Conservation (phyloP, 768 basidiomycete genomes). For the Suillus brevipes region DNA sequence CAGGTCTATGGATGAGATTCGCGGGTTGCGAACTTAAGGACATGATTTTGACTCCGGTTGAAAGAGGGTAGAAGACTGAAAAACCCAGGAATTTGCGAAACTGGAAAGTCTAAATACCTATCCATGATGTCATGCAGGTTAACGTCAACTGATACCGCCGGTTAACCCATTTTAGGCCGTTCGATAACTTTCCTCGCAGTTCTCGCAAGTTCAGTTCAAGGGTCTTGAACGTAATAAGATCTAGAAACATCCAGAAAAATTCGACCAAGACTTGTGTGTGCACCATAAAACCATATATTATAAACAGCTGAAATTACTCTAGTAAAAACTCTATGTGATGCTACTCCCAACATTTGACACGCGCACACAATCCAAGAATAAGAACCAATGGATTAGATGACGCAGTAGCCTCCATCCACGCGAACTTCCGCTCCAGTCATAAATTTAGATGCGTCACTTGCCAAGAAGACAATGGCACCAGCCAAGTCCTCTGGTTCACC, state of each 20-base stretch:
- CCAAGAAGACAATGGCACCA: slow-evolving; percentile 87
- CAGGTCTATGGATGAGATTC: neutral
- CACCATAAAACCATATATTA: neutral
- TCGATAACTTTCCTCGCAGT: neutral
- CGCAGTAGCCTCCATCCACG: slow-evolving; percentile 89
- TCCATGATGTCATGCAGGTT: slow-evolving; percentile 7
- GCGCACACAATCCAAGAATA: neutral
- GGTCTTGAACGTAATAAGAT: neutral
- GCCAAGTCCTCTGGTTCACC: slow-evolving; percentile 92
- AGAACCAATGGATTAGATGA: slow-evolving; percentile 41
- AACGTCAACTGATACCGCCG: neutral
- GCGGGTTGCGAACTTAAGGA: slow-evolving; percentile 9
- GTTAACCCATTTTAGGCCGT: neutral
- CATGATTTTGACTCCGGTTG: slow-evolving; percentile 20
- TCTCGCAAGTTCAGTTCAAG: neutral
- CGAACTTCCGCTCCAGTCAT: slow-evolving; percentile 86
- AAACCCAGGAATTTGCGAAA: neutral
- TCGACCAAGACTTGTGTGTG: neutral
- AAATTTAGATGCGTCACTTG: slow-evolving; percentile 87
- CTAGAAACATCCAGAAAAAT: neutral
- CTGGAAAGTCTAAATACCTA: neutral
- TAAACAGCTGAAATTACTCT: slow-evolving; percentile 7
- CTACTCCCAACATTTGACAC: slow-evolving; percentile 13
- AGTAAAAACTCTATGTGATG: slow-evolving; percentile 10
- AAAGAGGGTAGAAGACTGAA: neutral